A percentile compares a stretch with the other conserved stretches of the same genome.
phyloP scores from a whole-genome alignment of 78 protist species.

The Isochrysis galbana region DNA sequence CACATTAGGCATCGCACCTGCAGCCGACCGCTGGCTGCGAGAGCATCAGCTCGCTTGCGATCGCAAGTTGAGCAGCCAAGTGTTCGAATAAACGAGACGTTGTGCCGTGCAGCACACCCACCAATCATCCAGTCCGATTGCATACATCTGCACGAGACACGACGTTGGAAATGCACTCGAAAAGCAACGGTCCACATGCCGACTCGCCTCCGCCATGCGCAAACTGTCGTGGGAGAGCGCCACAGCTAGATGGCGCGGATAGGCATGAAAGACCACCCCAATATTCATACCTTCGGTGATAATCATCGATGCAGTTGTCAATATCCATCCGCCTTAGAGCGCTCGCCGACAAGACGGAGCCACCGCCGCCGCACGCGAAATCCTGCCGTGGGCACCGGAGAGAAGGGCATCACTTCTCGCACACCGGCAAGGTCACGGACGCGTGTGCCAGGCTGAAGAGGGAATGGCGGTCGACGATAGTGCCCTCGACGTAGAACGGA shows the following conservation, averaged over 20 bases:
- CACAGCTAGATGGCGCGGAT: too few species aligned
- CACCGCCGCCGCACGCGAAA: conserved; percentile 17
- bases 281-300: background rate
- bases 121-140: conserved; percentile 31
- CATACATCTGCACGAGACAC: background rate
- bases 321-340: background rate
- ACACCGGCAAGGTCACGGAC: too few species aligned
- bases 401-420: too few species aligned
- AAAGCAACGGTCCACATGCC: background rate
- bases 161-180: background rate
- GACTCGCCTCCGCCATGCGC: background rate
- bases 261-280: too few species aligned
- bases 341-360: background rate
- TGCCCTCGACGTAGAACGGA: too few species aligned
- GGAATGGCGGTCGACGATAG: too few species aligned
- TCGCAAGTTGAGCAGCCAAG: background rate
- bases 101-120: background rate
- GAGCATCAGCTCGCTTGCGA: background rate
- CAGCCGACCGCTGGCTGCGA: background rate
- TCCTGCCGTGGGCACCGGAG: too few species aligned
- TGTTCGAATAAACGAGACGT: background rate
- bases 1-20: too few species aligned
- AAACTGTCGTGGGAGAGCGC: background rate
- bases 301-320: background rate
- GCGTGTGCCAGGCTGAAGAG: too few species aligned